A percentile compares a stretch with the other conserved stretches of the same genome.
These are phyloP conservation scores for Mortierella sp. DNA, from an alignment of 371 early-diverging fungal genomes.

Conservation along the genomic window DNA sequence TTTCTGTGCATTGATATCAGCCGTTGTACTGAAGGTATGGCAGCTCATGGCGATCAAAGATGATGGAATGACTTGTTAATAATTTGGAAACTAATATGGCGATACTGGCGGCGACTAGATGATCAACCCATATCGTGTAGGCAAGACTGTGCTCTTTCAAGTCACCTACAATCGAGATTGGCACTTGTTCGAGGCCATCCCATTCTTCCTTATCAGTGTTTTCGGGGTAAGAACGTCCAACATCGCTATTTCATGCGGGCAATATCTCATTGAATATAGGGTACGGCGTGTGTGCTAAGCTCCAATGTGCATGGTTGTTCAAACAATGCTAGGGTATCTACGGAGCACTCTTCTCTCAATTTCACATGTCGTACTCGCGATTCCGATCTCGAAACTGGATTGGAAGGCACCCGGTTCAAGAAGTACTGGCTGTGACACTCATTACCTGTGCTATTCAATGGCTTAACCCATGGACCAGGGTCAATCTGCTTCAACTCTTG, in stretches of 20 bases:
- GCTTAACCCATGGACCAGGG: conserved; percentile 77
- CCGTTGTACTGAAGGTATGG: conserved; percentile 83
- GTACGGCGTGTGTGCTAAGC: no score
- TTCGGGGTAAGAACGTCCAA: conserved; percentile 60
- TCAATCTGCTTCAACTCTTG: conserved; percentile 81
- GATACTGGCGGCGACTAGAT: conserved; percentile 51
- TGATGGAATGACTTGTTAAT: no score
- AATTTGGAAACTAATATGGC: neutral
- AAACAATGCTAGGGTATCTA: conserved; percentile 76
- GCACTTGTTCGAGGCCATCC: conserved; percentile 79
- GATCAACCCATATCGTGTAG: conserved; percentile 93
- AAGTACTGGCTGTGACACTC: conserved; percentile 79
- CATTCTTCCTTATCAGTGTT: conserved; percentile 53
- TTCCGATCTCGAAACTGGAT: conserved; percentile 67
- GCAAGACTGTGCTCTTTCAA: conserved; percentile 95
- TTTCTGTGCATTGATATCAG: conserved; percentile 93
- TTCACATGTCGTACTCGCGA: conserved; percentile 74
- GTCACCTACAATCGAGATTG: conserved; percentile 92
- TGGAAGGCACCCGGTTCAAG: conserved; percentile 67
- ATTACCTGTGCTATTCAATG: conserved; percentile 79
- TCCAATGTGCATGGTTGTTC: no score
- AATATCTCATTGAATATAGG: no score
- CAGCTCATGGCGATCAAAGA: no score
- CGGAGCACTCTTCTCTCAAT: conserved; percentile 83
- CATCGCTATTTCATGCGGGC: no score